Percentiles rank a stretch among this genome's conserved stretches.
Conservation (phyloP, 73 alveolate species). For the Urostyla sp. region DNA sequence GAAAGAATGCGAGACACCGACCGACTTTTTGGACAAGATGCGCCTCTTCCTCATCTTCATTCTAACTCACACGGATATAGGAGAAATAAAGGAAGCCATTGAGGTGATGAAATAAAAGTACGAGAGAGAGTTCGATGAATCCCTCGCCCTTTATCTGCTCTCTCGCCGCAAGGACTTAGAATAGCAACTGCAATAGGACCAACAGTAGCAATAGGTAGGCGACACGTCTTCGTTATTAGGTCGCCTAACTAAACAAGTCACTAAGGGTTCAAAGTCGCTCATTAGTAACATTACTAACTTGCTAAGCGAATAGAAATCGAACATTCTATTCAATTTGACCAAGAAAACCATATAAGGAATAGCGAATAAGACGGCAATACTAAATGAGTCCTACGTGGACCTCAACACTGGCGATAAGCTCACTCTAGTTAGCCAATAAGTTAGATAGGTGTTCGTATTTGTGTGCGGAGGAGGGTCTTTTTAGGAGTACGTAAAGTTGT, state of each 20-base stretch:
- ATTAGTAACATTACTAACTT: constrained; percentile 11
- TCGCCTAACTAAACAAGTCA: constrained; percentile 41
- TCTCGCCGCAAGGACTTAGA: too few relatives aligned
- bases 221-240: constrained; percentile 28
- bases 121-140: constrained; percentile 17
- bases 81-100: not conserved
- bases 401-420: constrained; percentile 7
- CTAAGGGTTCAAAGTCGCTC: constrained; percentile 35
- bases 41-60: constrained; percentile 56
- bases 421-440: not conserved
- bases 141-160: too few relatives aligned
- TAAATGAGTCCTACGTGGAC: not conserved
- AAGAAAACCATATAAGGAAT: constrained; percentile 8
- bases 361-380: not conserved
- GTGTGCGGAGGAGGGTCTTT: constrained; percentile 69
- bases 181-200: too few relatives aligned
- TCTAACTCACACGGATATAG: constrained; percentile 2
- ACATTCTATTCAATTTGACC: constrained; percentile 6
- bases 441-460: constrained; percentile 51
- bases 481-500: constrained; percentile 64
- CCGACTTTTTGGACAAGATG: constrained; percentile 31
- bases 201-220: too few relatives aligned
- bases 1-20: constrained; percentile 3
- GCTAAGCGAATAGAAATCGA: constrained; percentile 30
- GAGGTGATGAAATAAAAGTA: not conserved